Base-by-base conservation (phyloP, 257 asterid species). In the Petrea volubilis region DNA sequence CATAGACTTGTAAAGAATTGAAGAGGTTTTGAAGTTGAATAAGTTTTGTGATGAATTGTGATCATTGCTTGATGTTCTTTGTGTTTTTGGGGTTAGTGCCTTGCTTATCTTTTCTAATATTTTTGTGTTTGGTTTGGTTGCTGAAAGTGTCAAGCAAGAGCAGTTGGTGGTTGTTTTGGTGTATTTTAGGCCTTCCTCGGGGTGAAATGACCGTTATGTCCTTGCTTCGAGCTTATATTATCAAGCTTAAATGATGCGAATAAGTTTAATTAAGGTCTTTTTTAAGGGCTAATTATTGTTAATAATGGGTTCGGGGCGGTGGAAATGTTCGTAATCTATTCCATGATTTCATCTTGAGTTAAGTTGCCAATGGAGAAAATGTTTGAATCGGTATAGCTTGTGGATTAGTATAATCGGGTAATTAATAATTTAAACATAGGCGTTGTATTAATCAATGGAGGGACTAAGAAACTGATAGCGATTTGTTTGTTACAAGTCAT, bases 91-190 rank as follows among this genome's bases (percentile, higher is more conserved):
- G 59, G 40, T 14, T 21, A 4, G 17, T 40, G 44, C 66, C 61
- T 21, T 11, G 34, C 9, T 23, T 41, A 2, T 25, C 21, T 20
- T 20, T 29, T 60, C 44, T 38, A 60, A n/a, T n/a, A 64, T 44
- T 47, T 52, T 57, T n/a, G n/a, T 66, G 64, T 77, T 76, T 74
- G 78, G 86, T 79, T 74, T 76, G 75, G 82, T 70, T 65, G 86
- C 79, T 80, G 95, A 87, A 81, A 78, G 49, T 81, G 76, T 89
- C 95, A 76, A 80, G 81, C 82, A 72, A 81, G 88, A 80, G 91
- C 80, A 76, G 90, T 81, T 80, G 87, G 76, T 53, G 47, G 66
- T 78, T 80, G 82, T 64, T 81, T 74, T 47, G 79, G 78, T 78
- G 75, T 71, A 73, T 69, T 71, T 67, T 67, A 67, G 64, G 68